Base-by-base conservation (phyloP, 1,284 basidiomycete species). In the Leucoagaricus sp. region DNA sequence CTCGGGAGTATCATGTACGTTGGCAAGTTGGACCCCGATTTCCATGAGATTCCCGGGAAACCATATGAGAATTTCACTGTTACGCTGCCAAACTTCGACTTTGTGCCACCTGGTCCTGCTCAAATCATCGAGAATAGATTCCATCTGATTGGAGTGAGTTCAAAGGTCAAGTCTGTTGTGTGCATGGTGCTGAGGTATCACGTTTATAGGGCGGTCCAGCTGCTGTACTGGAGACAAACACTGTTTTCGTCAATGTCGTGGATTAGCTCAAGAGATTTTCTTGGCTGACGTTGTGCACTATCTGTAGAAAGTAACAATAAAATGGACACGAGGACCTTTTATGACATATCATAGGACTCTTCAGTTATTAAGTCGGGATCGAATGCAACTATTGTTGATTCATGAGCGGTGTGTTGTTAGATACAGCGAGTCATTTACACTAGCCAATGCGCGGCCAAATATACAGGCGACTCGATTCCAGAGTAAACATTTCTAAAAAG, bases 11-110 rank as follows among this genome's bases (percentile, higher is more conserved):
- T 40, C n/a, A 17, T 40, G 8, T 74, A 61, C 55, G 67, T 63
- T 21, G 72, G 72, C 9, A 54, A 57, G 2, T 72, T 64, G 54
- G 59, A 64, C 23, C 71, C 72, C 3, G 59, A 62, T 15, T 33
- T 68, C 10, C 69, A 72, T 36, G 66, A 67, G 17, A 60, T 58
- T 29, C 63, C 65, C 1, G 64, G 64, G 49, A 23, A 56, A 41
- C 64, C 67, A 8, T 72, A 73, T 53, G 63, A 73, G 63, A 75
- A 73, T 58, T 70, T 73, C 58, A 69, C 69, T 7, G 59, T 73
- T 13, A 68, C 62, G 4, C 59, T 71, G 31, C 67, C 65, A 6
- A 28, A 53, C 15, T 47, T 17, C 2, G 57, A 51, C 50, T 62
- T 55, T 52, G 62, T 61, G 25, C 46, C 52, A 25, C 47, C 50